Percentiles rank a stretch among this genome's conserved stretches.
phyloP scores from a whole-genome alignment of 257 asterid species.

The Apocynum venetum region DNA sequence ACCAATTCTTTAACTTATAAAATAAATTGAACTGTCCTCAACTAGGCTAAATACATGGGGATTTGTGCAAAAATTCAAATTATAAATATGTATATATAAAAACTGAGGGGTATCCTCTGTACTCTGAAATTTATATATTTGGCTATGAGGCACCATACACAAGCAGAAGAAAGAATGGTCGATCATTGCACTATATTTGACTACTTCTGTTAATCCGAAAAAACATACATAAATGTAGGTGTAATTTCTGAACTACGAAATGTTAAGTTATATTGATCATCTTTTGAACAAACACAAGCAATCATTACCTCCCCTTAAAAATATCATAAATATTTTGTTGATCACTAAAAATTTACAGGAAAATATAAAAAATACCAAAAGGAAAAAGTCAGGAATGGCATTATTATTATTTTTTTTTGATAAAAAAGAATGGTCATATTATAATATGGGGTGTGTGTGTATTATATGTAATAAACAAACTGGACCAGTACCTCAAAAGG shows the following conservation, averaged over 20 bases:
- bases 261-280: background rate
- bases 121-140: background rate
- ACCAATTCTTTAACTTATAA: too few species aligned
- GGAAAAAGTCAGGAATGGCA: background rate
- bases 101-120: background rate
- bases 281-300: background rate
- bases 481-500: background rate
- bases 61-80: background rate
- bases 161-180: background rate
- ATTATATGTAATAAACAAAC: background rate
- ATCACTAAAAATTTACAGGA: background rate
- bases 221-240: background rate
- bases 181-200: background rate
- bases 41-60: background rate
- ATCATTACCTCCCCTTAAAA: background rate
- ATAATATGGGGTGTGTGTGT: too few species aligned
- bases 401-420: background rate
- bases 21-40: background rate
- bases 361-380: background rate
- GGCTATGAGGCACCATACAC: background rate
- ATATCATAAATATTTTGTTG: background rate
- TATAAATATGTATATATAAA: too few species aligned
- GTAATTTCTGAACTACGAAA: background rate
- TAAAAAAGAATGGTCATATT: too few species aligned
- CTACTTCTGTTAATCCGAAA: background rate